phyloP scores from a whole-genome alignment of 1,284 basidiomycete species.

The Ustilago xerochloae region DNA sequence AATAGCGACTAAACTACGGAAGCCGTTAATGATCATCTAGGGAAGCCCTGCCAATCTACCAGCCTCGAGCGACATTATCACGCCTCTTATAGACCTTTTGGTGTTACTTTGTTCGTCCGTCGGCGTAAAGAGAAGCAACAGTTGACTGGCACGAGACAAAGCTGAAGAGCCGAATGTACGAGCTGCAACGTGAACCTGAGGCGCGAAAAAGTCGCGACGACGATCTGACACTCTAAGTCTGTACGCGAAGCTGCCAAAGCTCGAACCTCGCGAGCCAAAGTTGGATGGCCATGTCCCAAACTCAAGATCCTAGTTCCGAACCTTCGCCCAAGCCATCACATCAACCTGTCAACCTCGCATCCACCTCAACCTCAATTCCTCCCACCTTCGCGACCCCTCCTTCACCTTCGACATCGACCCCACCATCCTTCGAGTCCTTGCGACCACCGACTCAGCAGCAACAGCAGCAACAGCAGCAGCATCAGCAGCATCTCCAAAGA shows the following conservation, averaged over 20 bases:
- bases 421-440: neutral
- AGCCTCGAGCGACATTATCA: no score
- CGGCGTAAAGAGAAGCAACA: no score
- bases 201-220: neutral
- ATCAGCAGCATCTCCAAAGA: slow-evolving; percentile 8
- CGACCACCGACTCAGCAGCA: slow-evolving; percentile 1
- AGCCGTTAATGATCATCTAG: no score
- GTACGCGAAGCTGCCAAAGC: neutral
- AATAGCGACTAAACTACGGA: no score
- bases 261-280: neutral
- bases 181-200: neutral
- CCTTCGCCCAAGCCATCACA: slow-evolving; percentile 28
- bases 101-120: neutral
- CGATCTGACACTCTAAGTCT: slow-evolving; percentile 29
- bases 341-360: slow-evolving; percentile 9
- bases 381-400: neutral
- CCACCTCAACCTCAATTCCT: slow-evolving; percentile 1
- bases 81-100: no score
- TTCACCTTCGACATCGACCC: neutral
- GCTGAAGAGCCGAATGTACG: no score
- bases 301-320: slow-evolving; percentile 19
- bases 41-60: no score
- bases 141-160: no score
- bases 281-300: slow-evolving; percentile 32
- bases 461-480: slow-evolving; percentile 12